Base-by-base conservation (phyloP, 805 yeast species). In the Yarrowia sp. region DNA sequence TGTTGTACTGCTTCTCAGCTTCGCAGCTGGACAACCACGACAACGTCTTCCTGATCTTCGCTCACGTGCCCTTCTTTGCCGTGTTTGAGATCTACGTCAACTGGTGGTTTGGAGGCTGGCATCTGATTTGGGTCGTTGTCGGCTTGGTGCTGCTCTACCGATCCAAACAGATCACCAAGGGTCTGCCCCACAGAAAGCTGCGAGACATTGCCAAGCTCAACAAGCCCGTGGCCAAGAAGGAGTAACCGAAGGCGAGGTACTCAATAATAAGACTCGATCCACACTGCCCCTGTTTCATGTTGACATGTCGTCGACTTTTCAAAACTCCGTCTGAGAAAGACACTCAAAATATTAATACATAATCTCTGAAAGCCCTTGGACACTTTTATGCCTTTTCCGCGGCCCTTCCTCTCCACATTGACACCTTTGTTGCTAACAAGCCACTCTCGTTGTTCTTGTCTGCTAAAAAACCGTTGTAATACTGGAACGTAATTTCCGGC, bases 41-140 rank as follows among this genome's bases (percentile, higher is more conserved):
- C 52, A 59, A 59, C 42, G 52, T 59, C n/a, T 59, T 59, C n/a
- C 32, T 59, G 35, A 5, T 59, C 5, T 59, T 59, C 16, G 65
- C 52, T 2, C 65, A 59, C 35, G 65, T 59, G 16, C 65, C 65
- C 19, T 32, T 59, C 32, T 45, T 59, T 11, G 38, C 26, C 35
- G 41, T 11, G 8, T 59, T 59, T 35, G 65, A 59, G 41, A 45
- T 59, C 26, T 59, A 59, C 52, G 65, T 59, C 42, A 59, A 59
- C 52, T 59, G 65, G 65, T 59, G 65, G 65, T 59, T 59, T 45
- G 65, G 65, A 35, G 65, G 42, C 16, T 59, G 65, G 65, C 65
- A 59, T 16, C 12, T 36, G 8, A 14, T 59, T 16, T 59, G 65
- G 65, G 65, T 12, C 19, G 14, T 10, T 8, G 52, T 59, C 1